Evolutionary conservation across 768 basidiomycete genomes (phyloP).

Genomic region (Chlorophyllum brunneum): DNA sequence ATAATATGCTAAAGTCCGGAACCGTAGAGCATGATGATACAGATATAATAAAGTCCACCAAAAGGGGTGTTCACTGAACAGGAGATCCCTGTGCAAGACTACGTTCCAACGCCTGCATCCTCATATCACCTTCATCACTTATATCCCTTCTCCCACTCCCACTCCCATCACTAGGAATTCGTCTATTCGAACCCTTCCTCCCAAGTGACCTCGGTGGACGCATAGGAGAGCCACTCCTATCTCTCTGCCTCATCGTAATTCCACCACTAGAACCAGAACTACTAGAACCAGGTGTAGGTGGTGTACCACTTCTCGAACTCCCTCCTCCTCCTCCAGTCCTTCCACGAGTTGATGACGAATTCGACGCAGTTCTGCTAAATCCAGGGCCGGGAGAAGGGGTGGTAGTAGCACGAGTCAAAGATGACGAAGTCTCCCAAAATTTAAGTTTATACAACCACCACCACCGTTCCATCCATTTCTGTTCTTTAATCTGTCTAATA

Average conservation of each 20-base stretch:
- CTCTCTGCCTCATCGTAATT: slow-evolving; percentile 25
- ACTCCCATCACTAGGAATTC: slow-evolving; percentile 7
- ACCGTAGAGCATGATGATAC: too few relatives aligned
- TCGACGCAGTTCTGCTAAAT: slow-evolving; percentile 23
- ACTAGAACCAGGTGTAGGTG: slow-evolving; percentile 21
- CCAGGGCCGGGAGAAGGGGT: not conserved
- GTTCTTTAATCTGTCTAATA: slow-evolving; percentile 29
- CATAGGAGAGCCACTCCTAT: slow-evolving; percentile 23
- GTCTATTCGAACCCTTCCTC: slow-evolving; percentile 7
- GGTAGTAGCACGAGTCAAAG: slow-evolving; percentile 11
- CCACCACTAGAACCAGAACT: slow-evolving; percentile 15
- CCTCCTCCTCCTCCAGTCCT: slow-evolving; percentile 20
- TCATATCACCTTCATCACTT: slow-evolving; percentile 15
- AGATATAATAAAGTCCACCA: too few relatives aligned
- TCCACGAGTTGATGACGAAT: slow-evolving; percentile 20
- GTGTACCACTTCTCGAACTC: slow-evolving; percentile 32
- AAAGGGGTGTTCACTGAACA: too few relatives aligned
- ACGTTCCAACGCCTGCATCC: slow-evolving; percentile 20
- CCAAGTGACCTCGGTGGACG: slow-evolving; percentile 8
- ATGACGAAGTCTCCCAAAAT: slow-evolving; percentile 23
- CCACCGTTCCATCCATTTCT: slow-evolving; percentile 27
- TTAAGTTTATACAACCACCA: slow-evolving; percentile 22
- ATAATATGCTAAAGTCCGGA: too few relatives aligned
- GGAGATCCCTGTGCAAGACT: slow-evolving; percentile 17
- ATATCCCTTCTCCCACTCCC: slow-evolving; percentile 1